Evolutionary conservation across 805 yeast species (phyloP), one percentile per base, ranked within the genome.

Genomic region (Candida caryicola): DNA sequence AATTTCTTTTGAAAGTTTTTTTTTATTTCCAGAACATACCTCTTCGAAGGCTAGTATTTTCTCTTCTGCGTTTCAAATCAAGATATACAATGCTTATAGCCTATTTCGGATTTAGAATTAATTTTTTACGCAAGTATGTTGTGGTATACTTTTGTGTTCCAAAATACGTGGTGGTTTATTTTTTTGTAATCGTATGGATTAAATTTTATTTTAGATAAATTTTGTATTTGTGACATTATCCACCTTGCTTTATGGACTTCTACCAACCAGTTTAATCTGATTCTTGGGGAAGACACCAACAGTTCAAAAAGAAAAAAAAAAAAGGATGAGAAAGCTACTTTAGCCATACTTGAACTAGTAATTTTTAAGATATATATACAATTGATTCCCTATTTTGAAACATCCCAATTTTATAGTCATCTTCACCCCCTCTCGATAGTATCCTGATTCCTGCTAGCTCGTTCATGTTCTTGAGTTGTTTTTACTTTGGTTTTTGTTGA

Each of bases 221-320:
- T 35, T 33, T 35, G 33, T 35, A 35, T 16, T 29, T 35, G 38
- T 35, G 18, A 35, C 38, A 29, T 23, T 35, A 17, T 29, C 38
- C 19, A 23, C 18, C 29, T 35, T 35, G 38, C 38, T 35, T 35
- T 18, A 29, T 21, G 19, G 12, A 13, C 21, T 21, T 13, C 32
- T 19, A 35, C 33, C 38, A 17, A 16, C 12, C 27, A 17, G 28
- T 23, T 28, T 29, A 35, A 28, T 21, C 32, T 13, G 33, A 35
- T 29, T 23, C 16, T 29, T 10, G 18, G 32, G 16, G 10, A 28
- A 26, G 23, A 17, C n/a, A 6, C n/a, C 18, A 33, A 32, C 34
- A 23, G 19, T 26, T 17, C 4, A 13, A 26, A 19, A 12, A 12
- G 16, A n/a, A n/a, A n/a, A 21, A 21, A 21, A 21, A 21, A 21